Conservation (phyloP, 2,329 filamentous ascomycete species). For the Talaromyces funiculosus region DNA sequence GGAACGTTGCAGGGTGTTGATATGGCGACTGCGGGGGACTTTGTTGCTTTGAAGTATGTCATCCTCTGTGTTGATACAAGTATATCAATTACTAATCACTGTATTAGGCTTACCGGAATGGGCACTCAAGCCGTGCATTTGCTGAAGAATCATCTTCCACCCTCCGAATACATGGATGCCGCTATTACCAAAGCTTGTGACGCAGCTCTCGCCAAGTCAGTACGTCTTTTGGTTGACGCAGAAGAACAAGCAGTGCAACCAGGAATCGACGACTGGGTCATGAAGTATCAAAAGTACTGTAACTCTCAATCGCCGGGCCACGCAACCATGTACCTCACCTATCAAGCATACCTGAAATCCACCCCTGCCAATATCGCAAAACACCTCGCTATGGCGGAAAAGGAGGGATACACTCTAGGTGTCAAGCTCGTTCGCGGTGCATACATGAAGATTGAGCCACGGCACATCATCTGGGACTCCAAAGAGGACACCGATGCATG, state of each 20-base stretch:
- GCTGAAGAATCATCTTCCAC: conserved; percentile 34
- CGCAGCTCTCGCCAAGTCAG: conserved; percentile 37
- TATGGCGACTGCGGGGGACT: conserved; percentile 49
- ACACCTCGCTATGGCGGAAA: conserved; percentile 42
- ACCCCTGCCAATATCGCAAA: conserved; percentile 41
- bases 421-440: conserved; percentile 52
- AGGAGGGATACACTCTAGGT: conserved; percentile 46
- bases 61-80: neutral
- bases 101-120: conserved; percentile 44
- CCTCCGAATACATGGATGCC: conserved; percentile 36
- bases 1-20: conserved; percentile 50
- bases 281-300: conserved; percentile 49
- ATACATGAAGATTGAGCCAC: conserved; percentile 47
- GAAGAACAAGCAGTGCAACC: conserved; percentile 50
- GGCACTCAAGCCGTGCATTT: conserved; percentile 39
- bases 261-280: conserved; percentile 49
- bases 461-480: conserved; percentile 42
- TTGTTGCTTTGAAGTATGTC: conserved; percentile 47
- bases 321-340: conserved; percentile 51
- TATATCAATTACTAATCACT: neutral
- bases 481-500: conserved; percentile 45
- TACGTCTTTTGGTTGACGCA: conserved; percentile 49
- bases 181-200: conserved; percentile 43
- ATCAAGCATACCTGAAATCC: conserved; percentile 50
- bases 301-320: conserved; percentile 42